phyloP scores from a whole-genome alignment of 495 filamentous ascomycete genomes.

The Pyrenula aspistea region DNA sequence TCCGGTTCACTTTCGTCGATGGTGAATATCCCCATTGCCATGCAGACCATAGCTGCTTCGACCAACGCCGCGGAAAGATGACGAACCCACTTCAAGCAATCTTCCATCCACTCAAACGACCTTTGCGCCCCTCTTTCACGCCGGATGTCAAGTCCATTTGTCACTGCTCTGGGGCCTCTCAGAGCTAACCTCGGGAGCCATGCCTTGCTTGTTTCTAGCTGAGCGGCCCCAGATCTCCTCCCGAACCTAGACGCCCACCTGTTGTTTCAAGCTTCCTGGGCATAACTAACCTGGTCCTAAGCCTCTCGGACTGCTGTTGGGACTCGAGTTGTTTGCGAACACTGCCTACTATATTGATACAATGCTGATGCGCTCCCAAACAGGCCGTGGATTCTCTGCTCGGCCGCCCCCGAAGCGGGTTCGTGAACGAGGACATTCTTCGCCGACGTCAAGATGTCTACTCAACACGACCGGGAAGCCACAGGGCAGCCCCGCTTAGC shows the following conservation, averaged over 20 bases:
- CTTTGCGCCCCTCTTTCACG: neutral
- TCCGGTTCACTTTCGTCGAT: neutral
- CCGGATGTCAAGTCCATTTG: neutral
- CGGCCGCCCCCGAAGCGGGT: too few relatives aligned
- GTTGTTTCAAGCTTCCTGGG: neutral
- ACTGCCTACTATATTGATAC: too few relatives aligned
- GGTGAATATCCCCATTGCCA: neutral
- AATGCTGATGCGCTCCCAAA: too few relatives aligned
- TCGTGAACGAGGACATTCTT: neutral
- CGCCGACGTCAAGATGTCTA: neutral
- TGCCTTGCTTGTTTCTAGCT: neutral
- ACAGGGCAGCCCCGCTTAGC: neutral
- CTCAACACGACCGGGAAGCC: neutral
- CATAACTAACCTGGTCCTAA: too few relatives aligned
- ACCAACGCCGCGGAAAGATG: neutral
- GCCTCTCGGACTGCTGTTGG: too few relatives aligned
- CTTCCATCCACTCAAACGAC: neutral
- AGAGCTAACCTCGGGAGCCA: neutral
- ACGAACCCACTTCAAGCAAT: neutral
- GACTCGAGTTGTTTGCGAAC: too few relatives aligned
- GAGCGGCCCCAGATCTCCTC: neutral
- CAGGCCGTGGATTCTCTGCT: too few relatives aligned
- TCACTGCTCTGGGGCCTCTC: neutral
- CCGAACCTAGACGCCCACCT: neutral
- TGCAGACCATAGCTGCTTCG: too few relatives aligned